Conservation (phyloP, 2,329 filamentous ascomycete species). For the Botryotinia narcissicola region DNA sequence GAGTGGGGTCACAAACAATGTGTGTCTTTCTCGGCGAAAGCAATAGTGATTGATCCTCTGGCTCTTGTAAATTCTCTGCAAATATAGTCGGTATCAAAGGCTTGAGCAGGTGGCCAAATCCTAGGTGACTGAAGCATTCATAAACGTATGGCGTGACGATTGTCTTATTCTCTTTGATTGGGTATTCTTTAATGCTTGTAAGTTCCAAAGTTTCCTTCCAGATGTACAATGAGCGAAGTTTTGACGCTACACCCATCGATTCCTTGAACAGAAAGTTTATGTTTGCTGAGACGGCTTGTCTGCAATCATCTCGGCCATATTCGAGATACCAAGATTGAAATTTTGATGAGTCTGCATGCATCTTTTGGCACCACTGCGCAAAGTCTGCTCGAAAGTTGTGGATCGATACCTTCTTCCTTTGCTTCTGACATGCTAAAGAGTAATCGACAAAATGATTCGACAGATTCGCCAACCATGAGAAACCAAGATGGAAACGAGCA, state of each 20-base stretch:
- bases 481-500: conserved; percentile 57
- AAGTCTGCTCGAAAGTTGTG: conserved; percentile 59
- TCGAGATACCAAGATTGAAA: conserved; percentile 56
- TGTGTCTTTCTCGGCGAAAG: conserved; percentile 13
- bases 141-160: conserved; percentile 69
- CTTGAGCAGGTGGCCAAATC: conserved; percentile 54
- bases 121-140: conserved; percentile 61
- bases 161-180: conserved; percentile 45
- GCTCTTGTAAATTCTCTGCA: conserved; percentile 32
- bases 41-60: conserved; percentile 1
- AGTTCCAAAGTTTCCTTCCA: conserved; percentile 41
- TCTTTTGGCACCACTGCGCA: conserved; percentile 50
- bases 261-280: conserved; percentile 66
- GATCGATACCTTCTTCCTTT: conserved; percentile 46
- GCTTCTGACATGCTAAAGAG: conserved; percentile 24
- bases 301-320: conserved; percentile 59
- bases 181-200: conserved; percentile 35
- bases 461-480: conserved; percentile 69
- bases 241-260: conserved; percentile 44
- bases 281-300: conserved; percentile 58
- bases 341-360: conserved; percentile 43
- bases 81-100: conserved; percentile 34
- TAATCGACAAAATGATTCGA: conserved; percentile 72
- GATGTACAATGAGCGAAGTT: conserved; percentile 35
- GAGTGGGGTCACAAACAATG: not conserved